Evolutionary conservation across 2,329 filamentous ascomycete species (phyloP).

Genomic region (Monosporascus ibericus): DNA sequence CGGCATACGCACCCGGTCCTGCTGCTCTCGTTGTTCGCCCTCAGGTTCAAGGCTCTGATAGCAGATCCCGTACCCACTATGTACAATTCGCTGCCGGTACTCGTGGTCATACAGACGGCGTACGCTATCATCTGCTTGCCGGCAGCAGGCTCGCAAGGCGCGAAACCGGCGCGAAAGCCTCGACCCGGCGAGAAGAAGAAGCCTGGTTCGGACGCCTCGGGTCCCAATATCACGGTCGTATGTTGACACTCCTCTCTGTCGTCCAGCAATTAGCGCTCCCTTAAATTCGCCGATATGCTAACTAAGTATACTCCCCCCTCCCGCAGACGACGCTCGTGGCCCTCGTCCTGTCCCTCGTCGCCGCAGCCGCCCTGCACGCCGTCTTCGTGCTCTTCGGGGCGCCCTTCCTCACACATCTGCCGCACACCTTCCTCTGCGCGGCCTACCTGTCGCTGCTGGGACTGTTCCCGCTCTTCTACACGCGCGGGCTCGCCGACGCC

Average conservation of each 20-base stretch:
- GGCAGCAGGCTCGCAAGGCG: conserved; percentile 43
- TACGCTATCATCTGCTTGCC: conserved; percentile 62
- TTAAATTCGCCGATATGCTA: background rate
- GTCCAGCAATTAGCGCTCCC: too few relatives aligned
- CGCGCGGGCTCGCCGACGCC: conserved; percentile 67
- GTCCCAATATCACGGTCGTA: conserved; percentile 42
- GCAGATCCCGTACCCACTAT: conserved; percentile 63
- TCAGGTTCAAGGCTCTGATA: conserved; percentile 62
- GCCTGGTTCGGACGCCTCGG: conserved; percentile 30
- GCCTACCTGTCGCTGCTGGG: conserved; percentile 76
- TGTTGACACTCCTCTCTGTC: conserved; percentile 14
- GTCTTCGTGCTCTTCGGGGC: conserved; percentile 85
- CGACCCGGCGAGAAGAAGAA: conserved; percentile 52
- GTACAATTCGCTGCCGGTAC: conserved; percentile 51
- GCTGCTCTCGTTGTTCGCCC: conserved; percentile 56
- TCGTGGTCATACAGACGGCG: conserved; percentile 57
- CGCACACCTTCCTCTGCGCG: conserved; percentile 73
- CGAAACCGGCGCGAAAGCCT: conserved; percentile 39
- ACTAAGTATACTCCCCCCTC: conserved; percentile 32
- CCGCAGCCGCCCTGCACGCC: conserved; percentile 38
- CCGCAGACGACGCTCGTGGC: conserved; percentile 65
- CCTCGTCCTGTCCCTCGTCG: conserved; percentile 43
- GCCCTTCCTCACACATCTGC: conserved; percentile 73
- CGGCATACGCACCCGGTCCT: conserved; percentile 63
- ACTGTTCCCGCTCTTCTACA: conserved; percentile 76